Evolutionary conservation across 495 filamentous ascomycete genomes (phyloP), one percentile per base, ranked within the genome.

Genomic region (Aspergillus saccharolyticus): DNA sequence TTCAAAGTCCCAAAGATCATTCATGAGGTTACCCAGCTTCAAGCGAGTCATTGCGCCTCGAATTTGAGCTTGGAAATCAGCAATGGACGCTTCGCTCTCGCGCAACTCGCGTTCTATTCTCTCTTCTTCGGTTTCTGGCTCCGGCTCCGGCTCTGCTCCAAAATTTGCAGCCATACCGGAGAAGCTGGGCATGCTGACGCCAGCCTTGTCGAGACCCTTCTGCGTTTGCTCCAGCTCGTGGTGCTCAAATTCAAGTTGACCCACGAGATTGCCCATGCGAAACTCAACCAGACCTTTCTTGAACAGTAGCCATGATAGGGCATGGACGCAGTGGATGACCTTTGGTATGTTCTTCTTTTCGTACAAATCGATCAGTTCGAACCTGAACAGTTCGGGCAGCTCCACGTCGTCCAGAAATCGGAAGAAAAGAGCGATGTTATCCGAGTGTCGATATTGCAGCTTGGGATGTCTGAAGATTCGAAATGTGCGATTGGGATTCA

Each of bases 271-370:
- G n/a, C 92, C 95, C 70, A 99, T 97, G 10, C 92, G 85, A 73
- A 97, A 97, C 62, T 90, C 88, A 22, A 97, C 85, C 46, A 99
- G 88, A 0, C 92, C 92, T 66, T 96, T 96, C 48, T 95, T 85
- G 74, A 88, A 97, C 7, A 99, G 82, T 42, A 97, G 76, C 90
- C 93, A 99, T 63, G 92, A 96, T 15, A 97, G 74, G 2, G 95
- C 95, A 68, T 99, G 95, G 56, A 99, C 91, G 70, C 95, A 97
- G 73, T 99, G 94, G 58, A 99, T 97, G 64, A 97, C 95, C 72
- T 96, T 99, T 0, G 95, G 95, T 6, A 97, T 92, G 64, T 99
- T 99, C 72, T 99, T 99, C 77, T 97, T 99, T 70, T 99, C 96
- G 76, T 99, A 99, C 33, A 99, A 74, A 67, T 99, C 95, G 42